Evolutionary conservation across 164 flowering plant species (phyloP).

Genomic region (Aristolochia fimbriata): DNA sequence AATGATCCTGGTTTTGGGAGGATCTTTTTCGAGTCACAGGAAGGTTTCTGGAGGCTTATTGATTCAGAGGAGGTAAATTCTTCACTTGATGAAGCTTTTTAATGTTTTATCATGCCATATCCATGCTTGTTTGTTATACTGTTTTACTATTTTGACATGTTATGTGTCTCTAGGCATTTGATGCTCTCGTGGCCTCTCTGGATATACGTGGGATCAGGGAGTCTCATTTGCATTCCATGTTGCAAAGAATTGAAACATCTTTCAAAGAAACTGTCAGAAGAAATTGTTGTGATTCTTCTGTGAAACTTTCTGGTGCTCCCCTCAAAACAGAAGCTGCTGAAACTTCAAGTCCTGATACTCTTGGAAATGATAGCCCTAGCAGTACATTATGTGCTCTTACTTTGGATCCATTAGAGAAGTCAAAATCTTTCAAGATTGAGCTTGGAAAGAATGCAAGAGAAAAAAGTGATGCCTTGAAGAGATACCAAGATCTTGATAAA

Average conservation of each 20-base stretch:
- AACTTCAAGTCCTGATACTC: conserved; percentile 22
- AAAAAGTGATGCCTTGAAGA: conserved; percentile 30
- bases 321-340: conserved; percentile 24
- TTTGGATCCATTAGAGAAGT: conserved; percentile 34
- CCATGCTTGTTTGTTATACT: neutral
- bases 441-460: conserved; percentile 46
- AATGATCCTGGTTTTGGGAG: conserved; percentile 85
- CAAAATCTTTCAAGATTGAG: conserved; percentile 51
- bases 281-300: conserved; percentile 9
- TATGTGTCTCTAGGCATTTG: conserved; percentile 46
- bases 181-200: conserved; percentile 57
- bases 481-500: conserved; percentile 55
- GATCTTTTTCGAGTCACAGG: conserved; percentile 65
- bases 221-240: conserved; percentile 62
- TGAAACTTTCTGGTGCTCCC: conserved; percentile 6
- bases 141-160: neutral
- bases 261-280: conserved; percentile 50
- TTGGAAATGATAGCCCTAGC: conserved; percentile 35
- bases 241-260: conserved; percentile 53
- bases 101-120: neutral
- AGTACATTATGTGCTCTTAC: conserved; percentile 26
- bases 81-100: neutral
- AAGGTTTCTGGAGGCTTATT: conserved; percentile 78
- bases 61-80: conserved; percentile 69
- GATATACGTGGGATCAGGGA: conserved; percentile 82